phyloP scores from a whole-genome alignment of 176 grass and related monocot genomes.

The Alopecurus myosuroides region DNA sequence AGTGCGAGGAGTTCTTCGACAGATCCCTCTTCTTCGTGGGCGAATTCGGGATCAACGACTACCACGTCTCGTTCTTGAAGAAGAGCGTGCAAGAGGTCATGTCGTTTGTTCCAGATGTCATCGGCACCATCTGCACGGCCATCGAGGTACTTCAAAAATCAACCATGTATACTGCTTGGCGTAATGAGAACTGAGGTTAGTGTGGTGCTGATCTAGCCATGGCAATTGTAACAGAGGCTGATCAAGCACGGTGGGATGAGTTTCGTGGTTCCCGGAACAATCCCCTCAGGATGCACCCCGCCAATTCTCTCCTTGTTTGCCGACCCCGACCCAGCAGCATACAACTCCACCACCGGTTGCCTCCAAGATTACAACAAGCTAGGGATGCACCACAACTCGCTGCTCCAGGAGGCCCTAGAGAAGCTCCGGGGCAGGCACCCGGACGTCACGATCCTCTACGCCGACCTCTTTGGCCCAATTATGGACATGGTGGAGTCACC shows the following conservation, averaged over 20 bases:
- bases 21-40: slow-evolving; percentile 49
- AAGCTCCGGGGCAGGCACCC: slow-evolving; percentile 35
- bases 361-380: slow-evolving; percentile 37
- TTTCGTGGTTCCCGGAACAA: slow-evolving; percentile 6
- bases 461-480: slow-evolving; percentile 37
- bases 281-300: slow-evolving; percentile 39
- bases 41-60: slow-evolving; percentile 43
- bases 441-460: slow-evolving; percentile 31
- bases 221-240: slow-evolving; percentile 7
- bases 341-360: slow-evolving; percentile 45
- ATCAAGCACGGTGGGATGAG: slow-evolving; percentile 20
- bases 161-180: background rate
- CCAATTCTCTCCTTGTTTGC: background rate
- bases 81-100: slow-evolving; percentile 30
- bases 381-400: slow-evolving; percentile 33
- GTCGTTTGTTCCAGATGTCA: slow-evolving; percentile 18
- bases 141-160: slow-evolving; percentile 29
- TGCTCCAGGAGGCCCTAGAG: slow-evolving; percentile 20
- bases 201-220: background rate
- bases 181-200: background rate
- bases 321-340: slow-evolving; percentile 4
- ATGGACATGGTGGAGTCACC: slow-evolving; percentile 48
- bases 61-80: background rate
- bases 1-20: slow-evolving; percentile 28
- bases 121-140: slow-evolving; percentile 26